phyloP scores from a whole-genome alignment of 2,329 filamentous ascomycete species.

The Daldinia eschscholtzii region DNA sequence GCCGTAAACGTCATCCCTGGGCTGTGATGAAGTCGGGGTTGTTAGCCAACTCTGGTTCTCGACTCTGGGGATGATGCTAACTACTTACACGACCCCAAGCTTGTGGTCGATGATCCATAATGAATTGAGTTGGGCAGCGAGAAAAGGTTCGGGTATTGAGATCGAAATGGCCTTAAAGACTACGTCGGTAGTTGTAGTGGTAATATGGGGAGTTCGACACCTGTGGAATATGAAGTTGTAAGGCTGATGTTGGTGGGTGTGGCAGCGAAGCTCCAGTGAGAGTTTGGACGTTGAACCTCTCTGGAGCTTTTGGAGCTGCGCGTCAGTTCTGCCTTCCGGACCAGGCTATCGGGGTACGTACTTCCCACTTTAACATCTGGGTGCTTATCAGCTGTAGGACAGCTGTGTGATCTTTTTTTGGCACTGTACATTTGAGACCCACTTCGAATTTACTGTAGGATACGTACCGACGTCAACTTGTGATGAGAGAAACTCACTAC shows the following conservation, averaged over 20 bases:
- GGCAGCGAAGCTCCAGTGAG: slow-evolving; percentile 22
- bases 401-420: background rate
- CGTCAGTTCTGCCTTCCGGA: slow-evolving; percentile 48
- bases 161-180: background rate
- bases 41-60: slow-evolving; percentile 53
- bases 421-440: slow-evolving; percentile 4
- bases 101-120: slow-evolving; percentile 80
- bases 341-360: slow-evolving; percentile 19
- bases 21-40: slow-evolving; percentile 65
- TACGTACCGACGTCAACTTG: slow-evolving; percentile 17
- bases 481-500: slow-evolving; percentile 12
- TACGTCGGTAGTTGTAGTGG: slow-evolving; percentile 1
- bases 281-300: slow-evolving; percentile 19
- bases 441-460: slow-evolving; percentile 8
- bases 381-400: slow-evolving; percentile 16
- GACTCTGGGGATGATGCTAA: slow-evolving; percentile 11
- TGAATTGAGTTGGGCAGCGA: slow-evolving; percentile 24
- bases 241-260: slow-evolving; percentile 31
- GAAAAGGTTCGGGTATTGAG: slow-evolving; percentile 24
- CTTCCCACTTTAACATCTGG: background rate
- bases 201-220: slow-evolving; percentile 17
- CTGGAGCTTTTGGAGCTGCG: slow-evolving; percentile 46
- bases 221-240: slow-evolving; percentile 19
- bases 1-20: slow-evolving; percentile 96
- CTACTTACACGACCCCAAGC: slow-evolving; percentile 77